phyloP scores from a whole-genome alignment of 768 basidiomycete genomes.

The Mycena latifolia region DNA sequence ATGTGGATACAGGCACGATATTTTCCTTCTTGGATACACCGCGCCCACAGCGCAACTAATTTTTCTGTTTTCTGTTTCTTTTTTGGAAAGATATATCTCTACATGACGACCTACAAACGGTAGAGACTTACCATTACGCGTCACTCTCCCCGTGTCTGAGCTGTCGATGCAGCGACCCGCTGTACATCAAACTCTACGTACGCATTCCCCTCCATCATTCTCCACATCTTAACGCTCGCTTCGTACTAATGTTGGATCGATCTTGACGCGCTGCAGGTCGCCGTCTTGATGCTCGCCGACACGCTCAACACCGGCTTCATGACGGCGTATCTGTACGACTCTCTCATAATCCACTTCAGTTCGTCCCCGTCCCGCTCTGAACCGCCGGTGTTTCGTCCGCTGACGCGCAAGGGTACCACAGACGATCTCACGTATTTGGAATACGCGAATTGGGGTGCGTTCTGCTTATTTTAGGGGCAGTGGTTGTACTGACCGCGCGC shows the following conservation, averaged over 20 bases:
- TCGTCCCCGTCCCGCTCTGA: no score
- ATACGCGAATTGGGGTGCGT: conserved; percentile 43
- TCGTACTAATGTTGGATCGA: no score
- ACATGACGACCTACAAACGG: conserved; percentile 39
- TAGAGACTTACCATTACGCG: no score
- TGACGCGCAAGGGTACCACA: conserved; percentile 16
- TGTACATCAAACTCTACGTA: conserved; percentile 35
- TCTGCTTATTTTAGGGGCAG: not conserved
- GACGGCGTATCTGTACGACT: conserved; percentile 46
- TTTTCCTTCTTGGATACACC: not conserved
- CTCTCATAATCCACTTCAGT: conserved; percentile 53
- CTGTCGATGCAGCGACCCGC: no score
- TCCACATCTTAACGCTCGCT: no score
- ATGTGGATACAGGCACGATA: conserved; percentile 35
- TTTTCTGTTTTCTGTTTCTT: no score
- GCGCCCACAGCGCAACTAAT: not conserved
- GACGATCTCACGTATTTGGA: conserved; percentile 43
- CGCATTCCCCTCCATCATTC: not conserved
- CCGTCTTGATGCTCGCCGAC: conserved; percentile 51
- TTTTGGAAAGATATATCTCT: conserved; percentile 32
- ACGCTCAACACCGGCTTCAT: conserved; percentile 53
- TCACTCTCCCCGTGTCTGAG: no score
- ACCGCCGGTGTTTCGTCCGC: not conserved
- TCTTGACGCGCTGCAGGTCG: conserved; percentile 41
- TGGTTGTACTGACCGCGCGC: not conserved